Conservation (phyloP, 495 filamentous ascomycete genomes). For the Aspergillus nanangensis region DNA sequence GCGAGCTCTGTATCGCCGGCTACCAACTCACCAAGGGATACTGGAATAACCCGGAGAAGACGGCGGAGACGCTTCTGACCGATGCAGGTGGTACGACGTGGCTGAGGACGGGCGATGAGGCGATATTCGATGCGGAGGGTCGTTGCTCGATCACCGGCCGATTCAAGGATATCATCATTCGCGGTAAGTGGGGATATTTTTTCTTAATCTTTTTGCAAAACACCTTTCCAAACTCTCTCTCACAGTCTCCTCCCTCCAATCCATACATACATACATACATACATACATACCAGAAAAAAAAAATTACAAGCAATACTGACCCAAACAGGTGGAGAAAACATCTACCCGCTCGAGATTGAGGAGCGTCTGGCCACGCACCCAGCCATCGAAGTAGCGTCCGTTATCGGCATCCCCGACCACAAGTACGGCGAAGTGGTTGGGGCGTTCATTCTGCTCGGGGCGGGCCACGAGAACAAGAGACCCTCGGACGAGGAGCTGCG, state of each 20-base stretch:
- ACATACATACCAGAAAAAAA: neutral
- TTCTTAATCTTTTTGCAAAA: neutral
- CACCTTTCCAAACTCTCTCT: too few relatives aligned
- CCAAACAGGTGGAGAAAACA: conserved; percentile 65
- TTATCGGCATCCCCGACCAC: conserved; percentile 57
- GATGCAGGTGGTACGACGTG: conserved; percentile 58
- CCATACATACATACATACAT: too few relatives aligned
- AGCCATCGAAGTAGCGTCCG: conserved; percentile 50
- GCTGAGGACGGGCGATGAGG: conserved; percentile 69
- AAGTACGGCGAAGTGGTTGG: conserved; percentile 66
- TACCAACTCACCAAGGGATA: conserved; percentile 67
- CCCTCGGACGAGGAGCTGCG: conserved; percentile 49
- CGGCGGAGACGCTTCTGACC: conserved; percentile 53
- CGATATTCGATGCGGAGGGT: conserved; percentile 57
- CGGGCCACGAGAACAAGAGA: conserved; percentile 18
- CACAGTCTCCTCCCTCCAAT: too few relatives aligned
- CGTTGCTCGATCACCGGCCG: conserved; percentile 64
- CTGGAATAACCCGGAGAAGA: conserved; percentile 68
- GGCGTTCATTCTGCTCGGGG: conserved; percentile 48
- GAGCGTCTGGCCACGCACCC: conserved; percentile 58
- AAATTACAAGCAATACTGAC: neutral
- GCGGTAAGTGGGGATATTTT: conserved; percentile 37
- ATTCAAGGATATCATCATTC: conserved; percentile 85
- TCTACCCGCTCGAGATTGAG: conserved; percentile 71
- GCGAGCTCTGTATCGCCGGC: conserved; percentile 65